Evolutionary conservation across 768 basidiomycete species (phyloP), one percentile per base, ranked within the genome.

Genomic region (Suillus placidus): DNA sequence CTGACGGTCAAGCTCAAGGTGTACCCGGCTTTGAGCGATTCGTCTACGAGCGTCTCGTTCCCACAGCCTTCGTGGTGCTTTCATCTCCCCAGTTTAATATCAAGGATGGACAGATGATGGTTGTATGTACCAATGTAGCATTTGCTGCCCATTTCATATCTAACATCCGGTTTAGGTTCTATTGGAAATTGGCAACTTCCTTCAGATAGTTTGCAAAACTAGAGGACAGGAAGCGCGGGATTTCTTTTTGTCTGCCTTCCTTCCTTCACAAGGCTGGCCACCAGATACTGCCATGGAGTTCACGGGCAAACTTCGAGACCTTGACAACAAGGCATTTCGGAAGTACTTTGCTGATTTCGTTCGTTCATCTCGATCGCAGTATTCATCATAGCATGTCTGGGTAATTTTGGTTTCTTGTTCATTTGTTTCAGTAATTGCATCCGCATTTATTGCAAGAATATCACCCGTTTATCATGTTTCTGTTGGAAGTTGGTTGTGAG

Each of bases 1-100:
- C 73, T 30, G 54, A 73, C 3, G 68, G 71, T 3, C 76, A 82
- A 26, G 80, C 80, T 18, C 71, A 70, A 32, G 79, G 82, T 13
- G 77, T 99, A 52, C 94, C 95, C 13, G 96, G 97, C 1, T 98
- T 97, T 70, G 95, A 98, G 70, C 85, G 87, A 16, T 96, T 96
- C 74, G 85, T 97, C 37, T 99, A 99, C 71, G 91, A 95, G 67
- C 86, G 89, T 14, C 78, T 97, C 40, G 81, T 99, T 61, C 93
- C 94, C 13, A 80, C 87, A 3, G 90, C 89, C 30, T 97, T 99
- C 76, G 84, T 88, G 9, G 87, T 98, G 5, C 87, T 94, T 1
- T 89, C 92, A 13, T 81, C 84, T 10, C 87, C 91, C 0, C 86
- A 89, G 47, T 93, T 97, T 75, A 96, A 95, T 73, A 81, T 91